phyloP scores from a whole-genome alignment of 2,329 filamentous ascomycete species.

The Botrytis elliptica region DNA sequence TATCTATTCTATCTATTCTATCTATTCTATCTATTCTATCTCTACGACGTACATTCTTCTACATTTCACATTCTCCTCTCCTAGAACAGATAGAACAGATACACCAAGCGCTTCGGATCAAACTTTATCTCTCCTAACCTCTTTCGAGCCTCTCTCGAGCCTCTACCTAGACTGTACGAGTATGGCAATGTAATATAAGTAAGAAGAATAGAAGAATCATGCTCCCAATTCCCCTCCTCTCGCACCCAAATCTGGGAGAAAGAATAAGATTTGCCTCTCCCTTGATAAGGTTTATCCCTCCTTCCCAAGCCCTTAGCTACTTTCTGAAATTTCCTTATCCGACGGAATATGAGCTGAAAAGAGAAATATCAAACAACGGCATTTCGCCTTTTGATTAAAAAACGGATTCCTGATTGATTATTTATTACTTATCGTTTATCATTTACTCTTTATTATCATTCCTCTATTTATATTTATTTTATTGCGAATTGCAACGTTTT shows the following conservation, averaged over 20 bases:
- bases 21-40: no score
- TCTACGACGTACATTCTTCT: neutral
- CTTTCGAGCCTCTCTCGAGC: neutral
- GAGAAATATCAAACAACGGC: neutral
- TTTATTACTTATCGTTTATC: neutral
- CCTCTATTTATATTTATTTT: neutral
- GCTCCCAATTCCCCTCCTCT: neutral
- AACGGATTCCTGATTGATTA: neutral
- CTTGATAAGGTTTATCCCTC: conserved; percentile 2
- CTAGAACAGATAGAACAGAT: neutral
- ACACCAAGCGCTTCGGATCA: neutral
- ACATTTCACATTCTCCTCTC: no score
- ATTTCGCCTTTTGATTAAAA: neutral
- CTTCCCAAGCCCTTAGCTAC: neutral
- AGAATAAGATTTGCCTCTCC: neutral
- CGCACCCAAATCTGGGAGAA: neutral
- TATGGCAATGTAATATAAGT: no score
- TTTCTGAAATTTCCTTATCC: conserved; percentile 1
- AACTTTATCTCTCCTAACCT: neutral
- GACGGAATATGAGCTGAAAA: neutral
- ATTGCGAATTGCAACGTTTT: neutral
- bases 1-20: no score
- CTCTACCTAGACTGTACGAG: neutral
- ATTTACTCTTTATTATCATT: neutral
- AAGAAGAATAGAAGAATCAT: neutral